Evolutionary conservation across 2,329 filamentous ascomycete species (phyloP), one percentile per base, ranked within the genome.

Genomic region (Macrophomina phaseolina): DNA sequence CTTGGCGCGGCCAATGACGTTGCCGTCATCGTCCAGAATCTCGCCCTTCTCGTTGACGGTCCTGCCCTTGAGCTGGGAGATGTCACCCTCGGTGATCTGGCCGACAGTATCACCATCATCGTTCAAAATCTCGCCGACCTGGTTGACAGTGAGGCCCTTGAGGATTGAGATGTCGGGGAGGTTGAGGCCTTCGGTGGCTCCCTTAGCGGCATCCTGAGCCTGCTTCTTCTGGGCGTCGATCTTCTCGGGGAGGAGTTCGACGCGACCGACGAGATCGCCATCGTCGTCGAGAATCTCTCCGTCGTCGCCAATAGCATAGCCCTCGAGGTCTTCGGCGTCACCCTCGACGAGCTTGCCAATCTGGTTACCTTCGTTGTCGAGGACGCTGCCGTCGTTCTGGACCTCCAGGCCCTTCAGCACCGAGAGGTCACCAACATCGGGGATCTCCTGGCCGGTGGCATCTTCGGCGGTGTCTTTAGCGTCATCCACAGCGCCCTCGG

Each of bases 251-350:
- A 81, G 76, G 40, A 84, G 77, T 69, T 85, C 83, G 63, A 82
- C 81, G 66, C 83, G 83, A 61, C 85, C 85, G 56, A 87, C 82
- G 30, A 86, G 81, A 69, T 85, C 81, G 30, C 84, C 85, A 68
- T 85, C 81, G 49, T 86, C 82, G 67, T 86, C 83, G 30, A 86
- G 80, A 36, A 87, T 86, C 71, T 86, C 83, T 67, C 85, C 85
- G 14, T 85, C 79, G 45, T 85, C 81, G 66, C 84, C 83, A 67
- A 85, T 84, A 16, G 77, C 78, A 72, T 85, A 85, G 42, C 83
- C 83, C 60, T 76, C 80, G 53, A 85, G 82, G 68, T 84, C 82
- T 72, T 85, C 82, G 28, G 82, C 82, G 66, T 85, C 83, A 67
- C 83, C 83, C 71, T 85, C 83, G 36, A 80, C 81, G 49, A 85